Evolutionary conservation across 805 yeast genomes (phyloP).

Genomic region (Cyberlindnera maclurae): DNA sequence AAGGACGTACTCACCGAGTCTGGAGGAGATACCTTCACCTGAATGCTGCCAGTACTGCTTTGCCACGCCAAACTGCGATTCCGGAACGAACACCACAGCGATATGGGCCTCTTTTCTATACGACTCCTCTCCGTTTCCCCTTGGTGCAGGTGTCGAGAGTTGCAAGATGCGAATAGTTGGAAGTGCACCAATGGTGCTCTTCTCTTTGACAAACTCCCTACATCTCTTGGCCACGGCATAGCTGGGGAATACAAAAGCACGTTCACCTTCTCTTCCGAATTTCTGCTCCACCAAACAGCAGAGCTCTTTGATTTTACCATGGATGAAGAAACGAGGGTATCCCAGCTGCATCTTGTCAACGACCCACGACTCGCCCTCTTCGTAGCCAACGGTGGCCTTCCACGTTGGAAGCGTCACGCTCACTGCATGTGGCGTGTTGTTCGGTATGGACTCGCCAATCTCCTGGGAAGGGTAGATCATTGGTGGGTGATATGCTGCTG

Average conservation of each 20-base stretch:
- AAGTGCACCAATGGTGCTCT: conserved; percentile 19
- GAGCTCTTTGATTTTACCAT: conserved; percentile 51
- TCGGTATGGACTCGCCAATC: conserved; percentile 84
- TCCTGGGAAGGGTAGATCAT: conserved; percentile 19
- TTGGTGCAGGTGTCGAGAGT: conserved; percentile 64
- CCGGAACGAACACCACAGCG: conserved; percentile 69
- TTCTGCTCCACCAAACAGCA: conserved; percentile 48
- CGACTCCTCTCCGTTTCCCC: conserved; percentile 48
- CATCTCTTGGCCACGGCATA: conserved; percentile 78
- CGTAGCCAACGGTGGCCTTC: conserved; percentile 90
- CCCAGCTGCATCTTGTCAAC: conserved; percentile 74
- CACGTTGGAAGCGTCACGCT: conserved; percentile 94
- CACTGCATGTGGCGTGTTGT: conserved; percentile 86
- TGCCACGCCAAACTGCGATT: conserved; percentile 52
- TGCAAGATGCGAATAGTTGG: conserved; percentile 58
- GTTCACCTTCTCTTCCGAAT: conserved; percentile 78
- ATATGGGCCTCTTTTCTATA: conserved; percentile 60
- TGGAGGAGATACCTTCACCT: conserved; percentile 93
- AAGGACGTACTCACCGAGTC: conserved; percentile 79
- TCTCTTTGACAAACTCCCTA: conserved; percentile 61
- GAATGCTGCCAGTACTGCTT: conserved; percentile 95
- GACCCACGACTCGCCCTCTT: conserved; percentile 82
- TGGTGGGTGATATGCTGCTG: too few species aligned
- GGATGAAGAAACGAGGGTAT: conserved; percentile 81
- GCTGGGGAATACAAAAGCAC: conserved; percentile 69